Base-by-base conservation (phyloP, 1,284 basidiomycete genomes). In the Vanrija sp. region DNA sequence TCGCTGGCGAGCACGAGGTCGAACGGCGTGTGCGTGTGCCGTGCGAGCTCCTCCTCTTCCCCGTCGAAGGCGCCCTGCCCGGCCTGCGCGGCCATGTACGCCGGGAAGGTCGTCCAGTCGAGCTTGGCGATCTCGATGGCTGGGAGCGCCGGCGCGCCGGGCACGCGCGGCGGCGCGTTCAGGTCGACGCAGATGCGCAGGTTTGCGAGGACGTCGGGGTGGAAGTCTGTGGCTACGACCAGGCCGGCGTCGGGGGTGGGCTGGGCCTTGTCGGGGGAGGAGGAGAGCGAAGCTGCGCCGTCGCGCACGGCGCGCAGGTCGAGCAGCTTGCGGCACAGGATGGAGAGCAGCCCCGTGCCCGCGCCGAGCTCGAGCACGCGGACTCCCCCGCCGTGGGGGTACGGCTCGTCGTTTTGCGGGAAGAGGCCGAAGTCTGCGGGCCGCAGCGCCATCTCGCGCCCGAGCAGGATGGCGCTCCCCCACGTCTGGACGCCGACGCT, bases 401-500 rank as follows among this genome's bases (percentile, higher is more conserved):
- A 31, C n/a, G 22, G n/a, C 9, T 46, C 25, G n/a, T 43, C 50
- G 22, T 23, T 5, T 14, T 20, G 15, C 5, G 35, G 43, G 54
- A 66, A 67, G 14, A 73, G 53, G 8, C 67, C 71, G 49, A 70
- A 73, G 18, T 62, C 56, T 1, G 54, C 65, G 0, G 88, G 88
- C 23, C 79, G 68, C 19, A 84, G 79, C 1, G 83, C 81, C 48
- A 94, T 82, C 74, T 86, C 81, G 64, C 91, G 85, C 0, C 89
- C 84, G 39, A 95, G 80, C 5, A 94, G 82, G 60, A 87, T 90
- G 1, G 89, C 87, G 5, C 84, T 83, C 2, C 90, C 91, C 92
- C 91, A 95, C 0, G 91, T 95, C 73, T 94, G 90, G 18, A 89
- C 86, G 6, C 91, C 92, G 18, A 93, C 86, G 49, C 82, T 85